These are phyloP conservation scores for Fusarium sublunatum DNA, from an alignment of 2,329 filamentous ascomycete genomes.

Conservation along the genomic window DNA sequence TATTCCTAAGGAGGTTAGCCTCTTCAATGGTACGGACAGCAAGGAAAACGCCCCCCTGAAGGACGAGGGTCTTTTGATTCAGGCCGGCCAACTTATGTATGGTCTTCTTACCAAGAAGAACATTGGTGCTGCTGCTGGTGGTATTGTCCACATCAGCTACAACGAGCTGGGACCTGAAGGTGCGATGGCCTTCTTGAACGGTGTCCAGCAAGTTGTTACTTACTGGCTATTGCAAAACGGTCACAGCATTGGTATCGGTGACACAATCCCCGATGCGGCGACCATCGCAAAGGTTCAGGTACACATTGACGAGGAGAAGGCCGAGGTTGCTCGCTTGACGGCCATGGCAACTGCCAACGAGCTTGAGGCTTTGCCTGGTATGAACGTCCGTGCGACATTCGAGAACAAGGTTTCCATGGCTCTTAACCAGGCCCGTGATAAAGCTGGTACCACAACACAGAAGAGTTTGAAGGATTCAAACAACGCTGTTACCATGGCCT, in stretches of 20 bases:
- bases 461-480: slow-evolving; percentile 94
- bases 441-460: slow-evolving; percentile 91
- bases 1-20: slow-evolving; percentile 86
- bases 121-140: slow-evolving; percentile 87
- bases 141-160: slow-evolving; percentile 95
- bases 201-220: slow-evolving; percentile 91
- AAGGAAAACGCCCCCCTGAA: slow-evolving; percentile 70
- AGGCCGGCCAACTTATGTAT: slow-evolving; percentile 89
- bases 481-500: slow-evolving; percentile 96
- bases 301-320: slow-evolving; percentile 84
- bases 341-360: slow-evolving; percentile 83
- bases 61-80: slow-evolving; percentile 84
- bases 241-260: slow-evolving; percentile 97
- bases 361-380: slow-evolving; percentile 93
- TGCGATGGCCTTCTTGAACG: slow-evolving; percentile 95
- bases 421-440: slow-evolving; percentile 94
- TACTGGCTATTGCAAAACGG: slow-evolving; percentile 98
- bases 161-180: slow-evolving; percentile 90
- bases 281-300: slow-evolving; percentile 88
- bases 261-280: slow-evolving; percentile 89
- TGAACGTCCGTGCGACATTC: slow-evolving; percentile 98
- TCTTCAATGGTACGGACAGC: slow-evolving; percentile 71
- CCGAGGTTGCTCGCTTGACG: slow-evolving; percentile 80
- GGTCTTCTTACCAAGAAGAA: slow-evolving; percentile 94
- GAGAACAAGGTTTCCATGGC: slow-evolving; percentile 96